A percentile compares a stretch with the other conserved stretches of the same genome.
Evolutionary conservation across 768 basidiomycete species (phyloP).

Genomic region (Psilocybe cubensis): DNA sequence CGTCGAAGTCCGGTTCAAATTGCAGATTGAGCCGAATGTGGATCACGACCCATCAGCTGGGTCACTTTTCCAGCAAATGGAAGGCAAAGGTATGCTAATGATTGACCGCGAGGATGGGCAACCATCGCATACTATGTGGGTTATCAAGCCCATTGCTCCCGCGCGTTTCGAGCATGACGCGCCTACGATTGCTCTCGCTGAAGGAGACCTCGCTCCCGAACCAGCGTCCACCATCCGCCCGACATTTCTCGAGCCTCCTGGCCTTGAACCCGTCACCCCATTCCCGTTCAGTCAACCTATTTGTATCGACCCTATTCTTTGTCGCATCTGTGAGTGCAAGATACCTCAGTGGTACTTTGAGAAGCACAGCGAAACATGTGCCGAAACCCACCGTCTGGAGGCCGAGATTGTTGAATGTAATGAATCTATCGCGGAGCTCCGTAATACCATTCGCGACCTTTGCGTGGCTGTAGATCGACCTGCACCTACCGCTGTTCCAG

Average conservation of each 20-base stretch:
- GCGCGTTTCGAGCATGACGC: conserved; percentile 71
- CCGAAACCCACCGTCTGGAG: conserved; percentile 93
- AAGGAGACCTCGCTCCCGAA: conserved; percentile 46
- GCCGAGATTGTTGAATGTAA: conserved; percentile 94
- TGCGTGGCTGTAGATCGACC: conserved; percentile 70
- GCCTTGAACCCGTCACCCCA: conserved; percentile 57
- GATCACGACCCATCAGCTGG: conserved; percentile 59
- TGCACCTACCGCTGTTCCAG: conserved; percentile 68
- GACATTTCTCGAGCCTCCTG: conserved; percentile 35
- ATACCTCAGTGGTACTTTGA: conserved; percentile 99
- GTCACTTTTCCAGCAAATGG: conserved; percentile 81
- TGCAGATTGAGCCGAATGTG: conserved; percentile 71
- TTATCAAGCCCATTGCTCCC: conserved; percentile 80
- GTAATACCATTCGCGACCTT: conserved; percentile 84
- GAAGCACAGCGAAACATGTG: conserved; percentile 99
- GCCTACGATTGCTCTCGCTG: conserved; percentile 62
- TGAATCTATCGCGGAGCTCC: conserved; percentile 87
- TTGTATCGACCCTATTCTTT: conserved; percentile 83
- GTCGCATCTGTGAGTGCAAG: conserved; percentile 96
- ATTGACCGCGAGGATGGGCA: conserved; percentile 86
- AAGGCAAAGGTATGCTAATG: conserved; percentile 99
- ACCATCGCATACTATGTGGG: conserved; percentile 98
- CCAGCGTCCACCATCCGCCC: conserved; percentile 43
- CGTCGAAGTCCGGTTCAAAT: conserved; percentile 87
- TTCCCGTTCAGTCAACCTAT: conserved; percentile 82